phyloP scores from a whole-genome alignment of 257 asterid genomes.

The Nicotiana benthamiana region DNA sequence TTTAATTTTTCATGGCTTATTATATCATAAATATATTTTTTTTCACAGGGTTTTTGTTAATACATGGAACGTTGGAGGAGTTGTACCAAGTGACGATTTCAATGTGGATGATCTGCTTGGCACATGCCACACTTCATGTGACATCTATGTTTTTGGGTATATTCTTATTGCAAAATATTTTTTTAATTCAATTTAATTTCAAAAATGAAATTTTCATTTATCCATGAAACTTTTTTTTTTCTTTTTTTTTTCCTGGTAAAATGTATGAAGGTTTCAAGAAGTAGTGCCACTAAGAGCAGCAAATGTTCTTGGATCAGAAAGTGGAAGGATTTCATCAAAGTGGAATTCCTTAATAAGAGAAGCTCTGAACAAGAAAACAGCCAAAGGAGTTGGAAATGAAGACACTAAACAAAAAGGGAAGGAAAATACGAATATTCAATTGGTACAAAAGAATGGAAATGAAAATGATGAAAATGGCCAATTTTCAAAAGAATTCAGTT shows the following conservation, averaged over 20 bases:
- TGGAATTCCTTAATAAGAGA: conserved; percentile 53
- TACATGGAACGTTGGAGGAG: conserved; percentile 46
- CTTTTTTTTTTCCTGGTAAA: too few relatives aligned
- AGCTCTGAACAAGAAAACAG: conserved; percentile 24
- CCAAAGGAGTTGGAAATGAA: neutral
- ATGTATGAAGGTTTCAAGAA: conserved; percentile 48
- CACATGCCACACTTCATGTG: conserved; percentile 21
- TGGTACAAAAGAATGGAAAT: neutral
- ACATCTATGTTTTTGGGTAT: conserved; percentile 37
- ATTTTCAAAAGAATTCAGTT: conserved; percentile 20
- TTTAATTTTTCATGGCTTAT: neutral
- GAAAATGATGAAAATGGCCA: neutral
- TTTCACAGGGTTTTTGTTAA: conserved; percentile 31
- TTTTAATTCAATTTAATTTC: neutral
- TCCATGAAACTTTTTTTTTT: neutral
- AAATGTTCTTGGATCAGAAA: conserved; percentile 42
- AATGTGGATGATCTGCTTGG: conserved; percentile 28
- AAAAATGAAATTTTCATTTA: neutral
- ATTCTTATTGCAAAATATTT: neutral
- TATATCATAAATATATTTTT: too few relatives aligned
- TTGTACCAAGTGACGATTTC: conserved; percentile 30
- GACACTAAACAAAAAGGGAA: neutral
- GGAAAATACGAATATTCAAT: neutral
- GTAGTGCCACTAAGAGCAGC: conserved; percentile 49
- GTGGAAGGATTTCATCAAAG: conserved; percentile 20